These are phyloP conservation scores for Kodamaea kakaduensis DNA, from an alignment of 805 yeast species.

Conservation along the genomic window DNA sequence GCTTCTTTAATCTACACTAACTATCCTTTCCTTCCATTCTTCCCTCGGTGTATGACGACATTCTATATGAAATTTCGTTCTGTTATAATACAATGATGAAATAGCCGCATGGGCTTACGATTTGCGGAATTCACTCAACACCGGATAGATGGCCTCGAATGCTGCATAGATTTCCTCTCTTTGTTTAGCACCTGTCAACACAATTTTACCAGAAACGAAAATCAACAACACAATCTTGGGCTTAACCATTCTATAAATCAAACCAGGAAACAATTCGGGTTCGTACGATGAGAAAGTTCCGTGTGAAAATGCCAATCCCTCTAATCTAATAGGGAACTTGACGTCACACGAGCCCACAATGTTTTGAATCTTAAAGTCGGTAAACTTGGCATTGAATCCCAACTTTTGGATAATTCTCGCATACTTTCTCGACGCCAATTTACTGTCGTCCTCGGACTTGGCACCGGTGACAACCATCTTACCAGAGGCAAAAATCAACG, in stretches of 20 bases:
- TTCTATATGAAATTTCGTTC: neutral
- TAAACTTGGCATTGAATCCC: conserved; percentile 96
- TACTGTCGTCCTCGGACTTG: conserved; percentile 97
- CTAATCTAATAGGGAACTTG: conserved; percentile 93
- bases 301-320: conserved; percentile 96
- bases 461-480: conserved; percentile 99
- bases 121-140: conserved; percentile 95
- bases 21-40: neutral
- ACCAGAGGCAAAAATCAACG: conserved; percentile 95
- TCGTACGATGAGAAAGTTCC: conserved; percentile 98
- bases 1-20: neutral
- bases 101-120: conserved; percentile 29
- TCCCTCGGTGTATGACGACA: neutral
- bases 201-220: conserved; percentile 96
- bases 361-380: conserved; percentile 96
- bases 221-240: conserved; percentile 95
- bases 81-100: conserved; percentile 7
- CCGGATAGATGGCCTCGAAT: conserved; percentile 97
- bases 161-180: conserved; percentile 98
- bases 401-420: conserved; percentile 97
- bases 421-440: conserved; percentile 93
- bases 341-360: conserved; percentile 99
- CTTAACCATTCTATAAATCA: conserved; percentile 98
- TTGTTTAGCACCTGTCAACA: conserved; percentile 97
- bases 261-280: conserved; percentile 97